Conservation (phyloP, 345 rosid genomes). For the Hevea brasiliensis region DNA sequence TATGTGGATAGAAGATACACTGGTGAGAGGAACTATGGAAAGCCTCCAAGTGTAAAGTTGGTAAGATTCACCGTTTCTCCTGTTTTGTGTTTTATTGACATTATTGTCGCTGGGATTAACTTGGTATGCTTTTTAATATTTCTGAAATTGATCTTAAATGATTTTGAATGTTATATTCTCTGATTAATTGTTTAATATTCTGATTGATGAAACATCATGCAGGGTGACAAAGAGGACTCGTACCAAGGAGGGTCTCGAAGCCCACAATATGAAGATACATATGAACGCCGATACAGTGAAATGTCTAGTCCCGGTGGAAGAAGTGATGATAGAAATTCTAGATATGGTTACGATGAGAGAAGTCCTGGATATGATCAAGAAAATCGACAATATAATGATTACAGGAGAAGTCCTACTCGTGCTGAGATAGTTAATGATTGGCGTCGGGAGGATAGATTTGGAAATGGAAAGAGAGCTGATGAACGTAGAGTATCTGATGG, state of each 20-base stretch:
- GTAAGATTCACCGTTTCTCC: conserved; percentile 39
- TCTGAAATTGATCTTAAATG: background rate
- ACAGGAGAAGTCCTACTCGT: conserved; percentile 64
- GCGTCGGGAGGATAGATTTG: conserved; percentile 92
- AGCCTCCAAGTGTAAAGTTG: conserved; percentile 71
- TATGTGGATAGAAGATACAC: conserved; percentile 80
- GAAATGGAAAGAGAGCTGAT: conserved; percentile 57
- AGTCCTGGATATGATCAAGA: conserved; percentile 75
- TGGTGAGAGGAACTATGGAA: conserved; percentile 72
- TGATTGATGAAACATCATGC: conserved; percentile 20
- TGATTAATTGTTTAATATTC: background rate
- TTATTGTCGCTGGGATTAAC: background rate
- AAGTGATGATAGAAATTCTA: conserved; percentile 50
- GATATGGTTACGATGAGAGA: conserved; percentile 49
- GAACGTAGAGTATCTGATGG: conserved; percentile 55
- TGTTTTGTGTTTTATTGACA: conserved; percentile 7
- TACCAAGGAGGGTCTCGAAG: conserved; percentile 77
- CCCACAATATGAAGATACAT: conserved; percentile 71
- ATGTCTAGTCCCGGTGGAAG: conserved; percentile 87
- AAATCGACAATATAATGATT: conserved; percentile 48
- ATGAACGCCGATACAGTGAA: conserved; percentile 68
- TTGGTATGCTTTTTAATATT: background rate
- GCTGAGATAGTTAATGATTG: conserved; percentile 83
- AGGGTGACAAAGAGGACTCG: conserved; percentile 76
- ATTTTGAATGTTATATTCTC: background rate